Percentiles rank a stretch among this genome's conserved stretches.
These are phyloP conservation scores for Fusarium paranaense DNA, from an alignment of 2,329 filamentous ascomycete species.

Conservation along the genomic window DNA sequence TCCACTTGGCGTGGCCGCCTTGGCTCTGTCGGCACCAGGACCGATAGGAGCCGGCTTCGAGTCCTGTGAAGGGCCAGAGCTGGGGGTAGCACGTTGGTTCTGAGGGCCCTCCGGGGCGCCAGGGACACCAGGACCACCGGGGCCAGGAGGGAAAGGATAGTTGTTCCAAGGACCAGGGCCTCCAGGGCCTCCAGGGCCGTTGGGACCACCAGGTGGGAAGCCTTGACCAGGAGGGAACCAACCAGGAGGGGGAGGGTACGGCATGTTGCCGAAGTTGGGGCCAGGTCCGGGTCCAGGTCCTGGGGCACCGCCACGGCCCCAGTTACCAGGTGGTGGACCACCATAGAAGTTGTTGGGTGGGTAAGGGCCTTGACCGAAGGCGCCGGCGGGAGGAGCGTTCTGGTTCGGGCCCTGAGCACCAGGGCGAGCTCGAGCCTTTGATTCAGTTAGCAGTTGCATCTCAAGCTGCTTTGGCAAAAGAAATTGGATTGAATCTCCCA, in stretches of 20 bases:
- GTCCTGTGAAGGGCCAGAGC: slow-evolving; percentile 51
- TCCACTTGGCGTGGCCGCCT: slow-evolving; percentile 59
- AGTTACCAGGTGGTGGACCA: slow-evolving; percentile 63
- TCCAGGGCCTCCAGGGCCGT: slow-evolving; percentile 48
- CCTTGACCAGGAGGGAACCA: slow-evolving; percentile 85
- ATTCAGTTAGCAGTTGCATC: slow-evolving; percentile 42
- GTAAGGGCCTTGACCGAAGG: slow-evolving; percentile 58
- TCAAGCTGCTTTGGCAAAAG: slow-evolving; percentile 39
- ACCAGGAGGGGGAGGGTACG: slow-evolving; percentile 80
- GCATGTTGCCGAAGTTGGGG: slow-evolving; percentile 78
- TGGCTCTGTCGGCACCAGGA: slow-evolving; percentile 61
- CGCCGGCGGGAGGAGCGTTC: slow-evolving; percentile 50
- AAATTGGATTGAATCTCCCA: slow-evolving; percentile 27
- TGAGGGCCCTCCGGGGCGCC: slow-evolving; percentile 73
- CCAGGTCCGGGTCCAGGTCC: slow-evolving; percentile 66
- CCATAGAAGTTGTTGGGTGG: slow-evolving; percentile 62
- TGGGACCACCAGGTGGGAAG: slow-evolving; percentile 68
- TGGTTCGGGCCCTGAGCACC: slow-evolving; percentile 48
- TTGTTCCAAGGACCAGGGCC: slow-evolving; percentile 47
- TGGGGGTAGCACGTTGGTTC: slow-evolving; percentile 64
- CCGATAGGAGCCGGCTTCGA: slow-evolving; percentile 64
- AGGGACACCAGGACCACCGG: slow-evolving; percentile 58
- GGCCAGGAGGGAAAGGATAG: slow-evolving; percentile 46
- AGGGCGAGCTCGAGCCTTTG: slow-evolving; percentile 56
- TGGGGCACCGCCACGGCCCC: slow-evolving; percentile 64